These are phyloP conservation scores for Cryptococcus floricola DNA, from an alignment of 1,284 basidiomycete genomes.

Conservation along the genomic window DNA sequence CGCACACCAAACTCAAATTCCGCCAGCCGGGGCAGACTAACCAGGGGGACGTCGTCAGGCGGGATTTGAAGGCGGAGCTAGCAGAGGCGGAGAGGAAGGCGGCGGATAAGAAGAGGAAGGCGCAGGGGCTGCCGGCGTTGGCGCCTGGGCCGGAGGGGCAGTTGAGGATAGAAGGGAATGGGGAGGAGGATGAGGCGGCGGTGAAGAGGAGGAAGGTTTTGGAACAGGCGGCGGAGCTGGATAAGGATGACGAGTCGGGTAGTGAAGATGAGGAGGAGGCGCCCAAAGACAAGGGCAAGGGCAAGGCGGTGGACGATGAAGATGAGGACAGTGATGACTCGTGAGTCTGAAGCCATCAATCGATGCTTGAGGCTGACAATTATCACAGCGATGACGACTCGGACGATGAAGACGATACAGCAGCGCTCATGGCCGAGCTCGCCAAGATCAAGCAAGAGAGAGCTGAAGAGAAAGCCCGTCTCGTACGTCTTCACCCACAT, in stretches of 20 bases:
- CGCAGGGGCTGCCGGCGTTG: slow-evolving; percentile 59
- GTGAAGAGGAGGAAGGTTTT: slow-evolving; percentile 74
- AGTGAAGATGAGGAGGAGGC: slow-evolving; percentile 55
- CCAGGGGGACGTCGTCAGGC: slow-evolving; percentile 65
- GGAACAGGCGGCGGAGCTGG: slow-evolving; percentile 75
- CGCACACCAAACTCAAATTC: slow-evolving; percentile 94
- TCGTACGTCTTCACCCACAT: slow-evolving; percentile 10
- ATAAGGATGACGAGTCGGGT: slow-evolving; percentile 76
- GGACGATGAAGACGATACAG: slow-evolving; percentile 80
- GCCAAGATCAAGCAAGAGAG: slow-evolving; percentile 94
- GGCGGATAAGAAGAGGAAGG: slow-evolving; percentile 81
- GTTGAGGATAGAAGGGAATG: slow-evolving; percentile 51
- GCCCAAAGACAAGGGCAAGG: slow-evolving; percentile 31
- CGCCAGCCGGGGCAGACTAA: slow-evolving; percentile 83
- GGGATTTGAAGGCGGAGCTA: slow-evolving; percentile 77
- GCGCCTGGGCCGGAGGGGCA: slow-evolving; percentile 30
- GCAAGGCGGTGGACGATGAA: slow-evolving; percentile 46
- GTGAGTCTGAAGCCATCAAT: slow-evolving; percentile 14
- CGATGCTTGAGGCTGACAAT: slow-evolving; percentile 1
- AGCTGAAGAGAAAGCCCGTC: slow-evolving; percentile 81
- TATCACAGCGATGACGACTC: slow-evolving; percentile 50
- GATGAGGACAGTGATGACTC: slow-evolving; percentile 29
- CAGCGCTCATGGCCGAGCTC: slow-evolving; percentile 82
- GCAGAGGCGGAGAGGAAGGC: slow-evolving; percentile 76
- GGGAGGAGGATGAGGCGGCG: slow-evolving; percentile 63